These are phyloP conservation scores for Pseudonectria foliicola DNA, from an alignment of 2,329 filamentous ascomycete genomes.

Conservation along the genomic window DNA sequence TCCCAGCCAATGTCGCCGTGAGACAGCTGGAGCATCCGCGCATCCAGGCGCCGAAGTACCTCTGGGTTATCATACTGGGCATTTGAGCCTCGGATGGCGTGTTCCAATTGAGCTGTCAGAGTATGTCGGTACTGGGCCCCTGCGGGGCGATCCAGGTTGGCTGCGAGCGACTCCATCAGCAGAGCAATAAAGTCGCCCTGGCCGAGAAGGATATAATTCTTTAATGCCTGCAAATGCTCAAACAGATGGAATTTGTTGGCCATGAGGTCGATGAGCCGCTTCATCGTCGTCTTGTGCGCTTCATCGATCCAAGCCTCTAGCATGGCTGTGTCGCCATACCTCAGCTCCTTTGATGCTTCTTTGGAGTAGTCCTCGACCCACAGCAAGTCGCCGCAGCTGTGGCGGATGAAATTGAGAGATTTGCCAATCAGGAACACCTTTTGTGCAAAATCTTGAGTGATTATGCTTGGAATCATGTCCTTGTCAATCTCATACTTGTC, in stretches of 20 bases:
- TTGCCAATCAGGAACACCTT: slow-evolving; percentile 98
- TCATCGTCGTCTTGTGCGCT: slow-evolving; percentile 97
- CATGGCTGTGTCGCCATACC: slow-evolving; percentile 87
- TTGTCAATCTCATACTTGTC: slow-evolving; percentile 88
- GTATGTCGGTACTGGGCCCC: slow-evolving; percentile 95
- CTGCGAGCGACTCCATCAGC: slow-evolving; percentile 90
- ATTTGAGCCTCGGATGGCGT: slow-evolving; percentile 94
- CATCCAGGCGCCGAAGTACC: slow-evolving; percentile 83
- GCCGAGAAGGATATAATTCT: slow-evolving; percentile 88
- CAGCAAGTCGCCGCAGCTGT: slow-evolving; percentile 84
- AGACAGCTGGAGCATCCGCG: slow-evolving; percentile 94
- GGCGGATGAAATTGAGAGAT: slow-evolving; percentile 94
- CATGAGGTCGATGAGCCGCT: slow-evolving; percentile 87
- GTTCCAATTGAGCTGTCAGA: slow-evolving; percentile 92
- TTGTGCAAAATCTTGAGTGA: slow-evolving; percentile 86
- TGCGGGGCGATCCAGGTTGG: slow-evolving; percentile 90
- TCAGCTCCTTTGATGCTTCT: slow-evolving; percentile 81
- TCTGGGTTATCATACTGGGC: slow-evolving; percentile 92
- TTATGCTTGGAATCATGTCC: slow-evolving; percentile 85
- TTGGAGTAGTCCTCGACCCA: slow-evolving; percentile 98
- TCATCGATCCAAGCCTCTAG: slow-evolving; percentile 92
- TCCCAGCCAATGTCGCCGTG: slow-evolving; percentile 99
- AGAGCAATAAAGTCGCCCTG: slow-evolving; percentile 96
- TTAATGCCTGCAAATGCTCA: slow-evolving; percentile 83
- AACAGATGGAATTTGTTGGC: slow-evolving; percentile 91